phyloP scores from a whole-genome alignment of 805 yeast genomes.

The Metschnikowia gelsemii region DNA sequence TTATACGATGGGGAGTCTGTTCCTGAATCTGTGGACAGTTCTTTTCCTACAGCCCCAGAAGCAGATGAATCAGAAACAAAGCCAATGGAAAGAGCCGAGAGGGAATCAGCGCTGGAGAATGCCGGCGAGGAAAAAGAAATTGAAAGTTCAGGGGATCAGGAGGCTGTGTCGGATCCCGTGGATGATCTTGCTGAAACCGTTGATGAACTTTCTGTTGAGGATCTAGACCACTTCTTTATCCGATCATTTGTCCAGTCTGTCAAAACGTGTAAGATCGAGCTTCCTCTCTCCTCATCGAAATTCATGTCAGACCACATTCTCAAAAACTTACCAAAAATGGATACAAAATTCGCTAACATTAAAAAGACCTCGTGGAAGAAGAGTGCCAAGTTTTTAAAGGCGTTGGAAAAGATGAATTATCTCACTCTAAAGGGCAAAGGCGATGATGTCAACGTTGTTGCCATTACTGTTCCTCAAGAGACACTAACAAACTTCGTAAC shows the following conservation, averaged over 20 bases:
- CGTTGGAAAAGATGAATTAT: constrained; percentile 75
- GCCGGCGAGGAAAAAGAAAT: constrained; percentile 5
- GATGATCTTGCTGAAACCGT: constrained; percentile 34
- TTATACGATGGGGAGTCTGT: constrained; percentile 45
- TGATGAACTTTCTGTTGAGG: constrained; percentile 51
- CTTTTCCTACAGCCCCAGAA: constrained; percentile 3
- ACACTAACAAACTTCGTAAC: constrained; percentile 62
- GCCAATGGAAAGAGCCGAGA: not conserved
- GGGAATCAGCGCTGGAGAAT: not conserved
- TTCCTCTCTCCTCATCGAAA: constrained; percentile 71
- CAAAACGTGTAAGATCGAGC: constrained; percentile 50
- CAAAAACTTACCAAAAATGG: constrained; percentile 71
- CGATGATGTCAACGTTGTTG: constrained; percentile 63
- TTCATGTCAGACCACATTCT: constrained; percentile 71
- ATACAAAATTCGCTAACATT: constrained; percentile 51
- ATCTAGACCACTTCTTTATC: constrained; percentile 71
- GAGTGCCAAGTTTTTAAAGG: constrained; percentile 77
- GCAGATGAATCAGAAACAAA: not conserved
- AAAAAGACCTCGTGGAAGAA: constrained; percentile 90
- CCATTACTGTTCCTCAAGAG: constrained; percentile 18
- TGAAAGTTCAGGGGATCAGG: not conserved
- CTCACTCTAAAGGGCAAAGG: constrained; percentile 79
- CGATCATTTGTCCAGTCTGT: constrained; percentile 71
- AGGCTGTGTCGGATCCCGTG: not conserved
- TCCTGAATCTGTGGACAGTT: constrained; percentile 21